Percentiles rank a stretch among this genome's conserved stretches.
Evolutionary conservation across 129 eudicot species (phyloP).

Genomic region (Escallonia rubra): DNA sequence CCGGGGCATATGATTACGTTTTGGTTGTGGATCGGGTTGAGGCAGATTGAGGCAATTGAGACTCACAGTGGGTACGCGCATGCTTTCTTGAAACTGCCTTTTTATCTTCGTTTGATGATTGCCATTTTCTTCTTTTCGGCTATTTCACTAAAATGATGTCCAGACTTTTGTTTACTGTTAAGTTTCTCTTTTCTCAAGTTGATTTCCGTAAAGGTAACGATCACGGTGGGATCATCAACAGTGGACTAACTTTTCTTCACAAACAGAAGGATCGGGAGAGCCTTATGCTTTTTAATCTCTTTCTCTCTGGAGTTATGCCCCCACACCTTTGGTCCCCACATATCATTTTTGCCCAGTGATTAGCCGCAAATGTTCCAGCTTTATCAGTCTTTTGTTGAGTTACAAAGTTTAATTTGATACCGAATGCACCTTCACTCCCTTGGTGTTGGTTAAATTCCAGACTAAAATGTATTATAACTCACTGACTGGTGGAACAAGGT

Average conservation of each 20-base stretch:
- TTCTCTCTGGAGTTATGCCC: too few relatives aligned
- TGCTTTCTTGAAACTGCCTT: slow-evolving; percentile 16
- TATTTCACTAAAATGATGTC: slow-evolving; percentile 42
- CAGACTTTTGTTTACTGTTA: slow-evolving; percentile 20
- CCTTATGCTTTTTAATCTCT: too few relatives aligned
- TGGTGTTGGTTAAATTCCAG: too few relatives aligned
- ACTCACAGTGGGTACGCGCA: slow-evolving; percentile 79
- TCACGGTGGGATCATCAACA: slow-evolving; percentile 25
- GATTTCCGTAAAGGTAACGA: slow-evolving; percentile 27
- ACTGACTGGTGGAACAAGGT: too few relatives aligned
- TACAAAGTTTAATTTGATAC: too few relatives aligned
- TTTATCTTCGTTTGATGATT: slow-evolving; percentile 10
- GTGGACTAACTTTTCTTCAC: slow-evolving; percentile 12
- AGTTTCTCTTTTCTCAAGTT: slow-evolving; percentile 5
- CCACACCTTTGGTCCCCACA: too few relatives aligned
- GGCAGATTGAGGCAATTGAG: slow-evolving; percentile 81
- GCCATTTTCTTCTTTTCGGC: slow-evolving; percentile 16
- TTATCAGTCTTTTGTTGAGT: too few relatives aligned
- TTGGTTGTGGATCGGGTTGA: slow-evolving; percentile 71
- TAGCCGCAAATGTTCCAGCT: too few relatives aligned
- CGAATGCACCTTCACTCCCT: too few relatives aligned
- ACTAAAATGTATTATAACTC: too few relatives aligned
- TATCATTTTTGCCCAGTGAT: too few relatives aligned
- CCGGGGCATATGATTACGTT: slow-evolving; percentile 75
- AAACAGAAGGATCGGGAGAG: too few relatives aligned